Conservation (phyloP, 345 rosid genomes). For the Limnanthes douglasii region DNA sequence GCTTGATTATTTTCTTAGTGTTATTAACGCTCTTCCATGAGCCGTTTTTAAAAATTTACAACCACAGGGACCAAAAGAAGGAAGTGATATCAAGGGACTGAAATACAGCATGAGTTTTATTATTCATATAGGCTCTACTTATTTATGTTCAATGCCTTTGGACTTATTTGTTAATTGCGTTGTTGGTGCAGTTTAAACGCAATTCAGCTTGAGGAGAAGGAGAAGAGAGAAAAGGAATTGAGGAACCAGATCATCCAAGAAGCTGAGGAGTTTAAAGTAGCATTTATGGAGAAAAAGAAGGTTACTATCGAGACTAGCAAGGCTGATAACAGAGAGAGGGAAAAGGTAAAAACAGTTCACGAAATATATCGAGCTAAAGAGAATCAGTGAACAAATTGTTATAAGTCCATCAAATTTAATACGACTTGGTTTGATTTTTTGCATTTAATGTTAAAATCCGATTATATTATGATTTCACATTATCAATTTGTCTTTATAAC, state of each 20-base stretch:
- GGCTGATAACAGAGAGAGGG: constrained; percentile 47
- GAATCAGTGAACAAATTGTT: no score
- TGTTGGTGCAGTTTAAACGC: constrained; percentile 37
- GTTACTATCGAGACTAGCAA: constrained; percentile 42
- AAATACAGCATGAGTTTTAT: not conserved
- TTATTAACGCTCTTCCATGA: not conserved
- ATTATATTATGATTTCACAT: no score
- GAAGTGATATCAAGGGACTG: no score
- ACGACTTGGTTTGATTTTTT: no score
- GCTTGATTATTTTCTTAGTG: not conserved
- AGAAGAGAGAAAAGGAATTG: constrained; percentile 53
- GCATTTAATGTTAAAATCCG: no score
- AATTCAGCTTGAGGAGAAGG: constrained; percentile 57
- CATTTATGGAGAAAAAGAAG: constrained; percentile 44
- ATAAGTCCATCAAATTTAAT: no score
- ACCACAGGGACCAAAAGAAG: no score
- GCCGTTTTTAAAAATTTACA: no score
- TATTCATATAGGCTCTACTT: constrained; percentile 2
- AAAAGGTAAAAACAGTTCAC: no score
- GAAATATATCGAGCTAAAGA: no score
- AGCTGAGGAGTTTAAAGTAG: constrained; percentile 48
- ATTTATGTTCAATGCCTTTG: not conserved
- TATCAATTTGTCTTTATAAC: no score
- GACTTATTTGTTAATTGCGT: constrained; percentile 4
- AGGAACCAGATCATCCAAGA: constrained; percentile 45